Percentiles rank a stretch among this genome's conserved stretches.
These are phyloP conservation scores for Gossypium rotundifolium DNA, from an alignment of 345 rosid species.

Conservation along the genomic window DNA sequence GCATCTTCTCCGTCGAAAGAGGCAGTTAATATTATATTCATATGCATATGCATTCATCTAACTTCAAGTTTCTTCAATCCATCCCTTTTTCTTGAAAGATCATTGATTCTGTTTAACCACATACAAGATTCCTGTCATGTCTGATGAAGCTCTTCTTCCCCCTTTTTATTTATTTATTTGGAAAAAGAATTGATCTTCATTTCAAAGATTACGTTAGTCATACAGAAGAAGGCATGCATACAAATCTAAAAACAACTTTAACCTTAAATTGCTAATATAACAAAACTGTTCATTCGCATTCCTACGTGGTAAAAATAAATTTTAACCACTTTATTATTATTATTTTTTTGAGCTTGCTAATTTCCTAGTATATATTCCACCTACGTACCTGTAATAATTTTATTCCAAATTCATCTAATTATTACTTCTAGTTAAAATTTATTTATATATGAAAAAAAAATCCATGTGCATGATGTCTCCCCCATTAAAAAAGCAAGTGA, in stretches of 20 bases:
- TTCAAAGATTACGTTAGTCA: not conserved
- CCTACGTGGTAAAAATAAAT: not conserved
- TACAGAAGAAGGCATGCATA: not conserved
- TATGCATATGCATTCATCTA: not conserved
- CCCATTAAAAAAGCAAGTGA: not conserved
- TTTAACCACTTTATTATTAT: not conserved
- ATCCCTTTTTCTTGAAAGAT: not conserved
- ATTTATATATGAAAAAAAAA: too few relatives aligned
- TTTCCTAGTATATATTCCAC: not conserved
- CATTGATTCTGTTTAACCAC: not conserved
- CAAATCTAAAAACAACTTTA: not conserved
- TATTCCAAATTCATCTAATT: not conserved
- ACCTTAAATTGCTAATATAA: not conserved
- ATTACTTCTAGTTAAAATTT: slow-evolving; percentile 3
- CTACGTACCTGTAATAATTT: not conserved
- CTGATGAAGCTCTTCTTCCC: too few relatives aligned
- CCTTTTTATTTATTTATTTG: too few relatives aligned
- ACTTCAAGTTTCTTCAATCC: too few relatives aligned
- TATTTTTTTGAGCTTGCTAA: not conserved
- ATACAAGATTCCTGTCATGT: too few relatives aligned
- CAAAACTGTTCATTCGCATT: not conserved
- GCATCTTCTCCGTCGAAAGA: not conserved
- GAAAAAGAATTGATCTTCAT: not conserved
- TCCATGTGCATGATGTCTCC: not conserved
- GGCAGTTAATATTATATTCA: not conserved